Percentiles rank a stretch among this genome's conserved stretches.
phyloP scores from a whole-genome alignment of 1,284 basidiomycete species.

The Pseudozyma tsukubaensis region DNA sequence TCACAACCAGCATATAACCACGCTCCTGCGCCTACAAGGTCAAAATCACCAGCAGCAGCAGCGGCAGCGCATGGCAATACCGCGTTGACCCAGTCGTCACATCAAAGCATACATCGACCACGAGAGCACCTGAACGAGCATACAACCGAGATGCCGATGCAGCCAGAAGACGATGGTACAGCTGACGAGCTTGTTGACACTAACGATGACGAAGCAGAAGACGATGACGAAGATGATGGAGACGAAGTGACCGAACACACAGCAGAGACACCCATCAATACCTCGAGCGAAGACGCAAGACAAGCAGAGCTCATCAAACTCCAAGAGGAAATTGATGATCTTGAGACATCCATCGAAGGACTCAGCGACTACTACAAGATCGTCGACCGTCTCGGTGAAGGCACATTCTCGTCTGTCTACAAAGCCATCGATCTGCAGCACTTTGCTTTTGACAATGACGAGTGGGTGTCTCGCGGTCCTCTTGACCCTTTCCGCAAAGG shows the following conservation, averaged over 20 bases:
- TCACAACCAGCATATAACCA: no score
- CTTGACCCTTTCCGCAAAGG: constrained; percentile 40
- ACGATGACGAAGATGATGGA: constrained; percentile 18
- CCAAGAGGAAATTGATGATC: constrained; percentile 72
- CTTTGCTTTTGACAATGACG: constrained; percentile 81
- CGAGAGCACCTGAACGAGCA: constrained; percentile 5
- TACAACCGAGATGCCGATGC: not conserved
- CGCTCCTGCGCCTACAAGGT: no score
- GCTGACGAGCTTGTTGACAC: constrained; percentile 11
- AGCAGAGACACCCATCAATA: constrained; percentile 23
- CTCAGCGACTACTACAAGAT: constrained; percentile 79
- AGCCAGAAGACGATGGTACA: constrained; percentile 5
- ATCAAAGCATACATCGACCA: not conserved
- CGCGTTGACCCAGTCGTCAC: not conserved
- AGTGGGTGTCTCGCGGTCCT: constrained; percentile 73
- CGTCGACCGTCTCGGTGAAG: constrained; percentile 90
- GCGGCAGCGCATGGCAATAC: not conserved
- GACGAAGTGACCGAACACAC: constrained; percentile 24
- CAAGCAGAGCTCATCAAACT: constrained; percentile 46
- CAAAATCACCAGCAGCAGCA: no score
- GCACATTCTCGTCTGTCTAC: constrained; percentile 98
- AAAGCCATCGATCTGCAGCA: constrained; percentile 88
- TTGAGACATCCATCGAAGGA: constrained; percentile 78
- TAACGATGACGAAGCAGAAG: constrained; percentile 26
- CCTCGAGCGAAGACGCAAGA: constrained; percentile 39